Base-by-base conservation (phyloP, 306 rosid species). In the Quercus variabilis region DNA sequence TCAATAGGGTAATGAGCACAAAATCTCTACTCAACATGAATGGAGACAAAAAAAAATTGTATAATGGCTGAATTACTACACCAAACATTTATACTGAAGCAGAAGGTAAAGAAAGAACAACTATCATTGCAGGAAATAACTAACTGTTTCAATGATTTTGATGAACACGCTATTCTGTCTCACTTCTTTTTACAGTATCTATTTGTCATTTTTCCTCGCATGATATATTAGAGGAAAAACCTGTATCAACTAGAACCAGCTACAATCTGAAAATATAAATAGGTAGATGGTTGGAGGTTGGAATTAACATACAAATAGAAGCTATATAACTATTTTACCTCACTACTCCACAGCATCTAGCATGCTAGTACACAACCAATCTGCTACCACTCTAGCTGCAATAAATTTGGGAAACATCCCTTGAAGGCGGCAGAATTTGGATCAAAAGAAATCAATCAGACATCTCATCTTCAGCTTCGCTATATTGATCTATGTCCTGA, bases 401-500 rank as follows among this genome's bases (percentile, higher is more conserved):
- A 67, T 63, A 38, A 74, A 41, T 64, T 81, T 71, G 55, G 54
- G 80, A 59, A 77, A 72, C 15, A 71, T 59, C 55, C 77, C 75
- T 74, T 20, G 2, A 51, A 71, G 83, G 79, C 82, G 55, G 78
- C 76, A 19, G 78, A 75, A 81, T 83, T 68, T 55, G 81, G 69
- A 20, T 68, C 54, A 56, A 30, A 71, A 65, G 76, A 80, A 77
- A 84, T 90, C 80, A 95, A 21, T 89, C 98, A 56, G 96, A 91
- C 88, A 95, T 78, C n/a, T 95, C 90, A 77, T 93, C 99, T 82
- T 95, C 99, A 10, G 82, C 93, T 74, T 92, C 98, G 78, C 98
- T 95, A 63, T 87, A 89, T 30, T 91, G 96, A 78, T 88, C 93
- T 43, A 85, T 67, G 78, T 96, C 97, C 23, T 86, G 85, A 76